Base-by-base conservation (phyloP, 768 basidiomycete genomes). In the Grammothele lineata region DNA sequence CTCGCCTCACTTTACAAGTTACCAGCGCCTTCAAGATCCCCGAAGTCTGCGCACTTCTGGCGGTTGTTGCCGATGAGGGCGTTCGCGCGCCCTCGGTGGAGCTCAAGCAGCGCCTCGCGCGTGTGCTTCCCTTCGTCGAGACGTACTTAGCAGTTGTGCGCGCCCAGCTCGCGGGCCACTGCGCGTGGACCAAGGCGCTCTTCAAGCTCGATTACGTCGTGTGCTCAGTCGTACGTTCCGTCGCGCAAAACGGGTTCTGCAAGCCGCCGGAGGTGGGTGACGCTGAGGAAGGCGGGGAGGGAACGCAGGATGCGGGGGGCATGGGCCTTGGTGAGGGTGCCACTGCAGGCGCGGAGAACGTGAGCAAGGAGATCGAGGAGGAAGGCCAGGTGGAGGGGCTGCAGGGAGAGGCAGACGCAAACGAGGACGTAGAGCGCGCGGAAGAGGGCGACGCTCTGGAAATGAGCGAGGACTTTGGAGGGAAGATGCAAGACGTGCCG, bases 311-410 rank as follows among this genome's bases (percentile, higher is more conserved):
- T 19, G 72, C 73, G 5, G 88, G 76, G 27, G 95, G 95, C 4
- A 79, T 87, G 3, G 96, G 96, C 3, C 68, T 99, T 42, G 96
- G 96, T 2, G 82, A 88, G 55, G 96, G 96, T 1, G 71, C 88
- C 55, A 96, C 96, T 1, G 71, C 51, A 2, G 96, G 96, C 0
- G 70, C 73, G 24, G 80, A 95, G 62, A 87, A 97, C 58, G 86
- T 93, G 47, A 92, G 89, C 72, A 86, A 92, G 58, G 89, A 97
- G 61, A 93, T 98, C 43, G 85, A 94, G 60, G 93, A 97, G 47
- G 93, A 98, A 67, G 87, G 88, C 58, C 95, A 99, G 58, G 88
- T 98, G 6, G 96, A 99, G 58, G 96, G 96, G 0, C 71, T 98
- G 19, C 78, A 83, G 61, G 87, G 80, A 12, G 84, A 89, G 17